These are phyloP conservation scores for Trametes maxima DNA, from an alignment of 768 basidiomycete species.

Conservation along the genomic window DNA sequence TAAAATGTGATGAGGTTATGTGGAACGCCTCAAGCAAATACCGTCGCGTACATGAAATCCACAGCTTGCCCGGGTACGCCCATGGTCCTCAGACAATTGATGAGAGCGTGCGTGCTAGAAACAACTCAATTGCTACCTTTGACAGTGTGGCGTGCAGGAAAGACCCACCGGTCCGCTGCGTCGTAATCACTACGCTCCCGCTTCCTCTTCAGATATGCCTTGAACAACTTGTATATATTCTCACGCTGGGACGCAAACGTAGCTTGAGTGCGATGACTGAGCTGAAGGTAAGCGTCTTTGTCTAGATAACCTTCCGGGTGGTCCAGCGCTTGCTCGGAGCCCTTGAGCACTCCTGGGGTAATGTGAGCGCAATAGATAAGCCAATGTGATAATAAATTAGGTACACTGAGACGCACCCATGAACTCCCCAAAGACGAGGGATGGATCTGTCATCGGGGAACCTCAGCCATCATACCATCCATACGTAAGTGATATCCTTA, in stretches of 20 bases:
- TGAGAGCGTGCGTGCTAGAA: constrained; percentile 12
- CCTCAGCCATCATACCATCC: background rate
- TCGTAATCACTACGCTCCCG: constrained; percentile 49
- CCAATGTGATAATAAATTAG: background rate
- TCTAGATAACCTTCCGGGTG: constrained; percentile 44
- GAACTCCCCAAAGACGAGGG: constrained; percentile 65
- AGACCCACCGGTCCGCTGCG: constrained; percentile 56
- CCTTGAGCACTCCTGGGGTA: constrained; percentile 54
- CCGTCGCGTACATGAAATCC: constrained; percentile 62
- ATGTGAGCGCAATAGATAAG: background rate
- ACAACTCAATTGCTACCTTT: constrained; percentile 36
- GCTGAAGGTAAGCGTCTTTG: constrained; percentile 44
- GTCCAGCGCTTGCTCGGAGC: constrained; percentile 55
- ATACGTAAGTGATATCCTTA: constrained; percentile 26
- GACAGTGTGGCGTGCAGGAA: background rate
- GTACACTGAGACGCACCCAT: constrained; percentile 45
- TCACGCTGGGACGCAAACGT: constrained; percentile 55
- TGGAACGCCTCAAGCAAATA: background rate
- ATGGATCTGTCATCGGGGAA: constrained; percentile 47
- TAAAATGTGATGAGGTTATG: constrained; percentile 72
- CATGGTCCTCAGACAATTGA: constrained; percentile 30
- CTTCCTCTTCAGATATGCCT: constrained; percentile 53
- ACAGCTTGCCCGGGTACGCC: constrained; percentile 45
- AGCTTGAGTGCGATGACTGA: constrained; percentile 55
- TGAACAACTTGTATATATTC: constrained; percentile 55